Conservation (phyloP, 306 rosid genomes). For the Oemleria cerasiformis region DNA sequence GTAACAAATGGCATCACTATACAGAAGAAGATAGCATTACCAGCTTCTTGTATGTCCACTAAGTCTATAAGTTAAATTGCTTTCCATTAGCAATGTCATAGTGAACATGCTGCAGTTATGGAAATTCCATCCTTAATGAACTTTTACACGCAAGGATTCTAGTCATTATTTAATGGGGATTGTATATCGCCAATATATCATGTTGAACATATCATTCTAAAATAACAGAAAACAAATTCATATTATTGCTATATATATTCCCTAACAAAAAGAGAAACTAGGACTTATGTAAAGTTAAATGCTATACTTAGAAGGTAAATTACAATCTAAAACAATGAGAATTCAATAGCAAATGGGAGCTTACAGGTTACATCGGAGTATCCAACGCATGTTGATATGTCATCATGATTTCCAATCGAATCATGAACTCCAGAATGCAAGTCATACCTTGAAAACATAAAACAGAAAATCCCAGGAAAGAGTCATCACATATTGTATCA, state of each 20-base stretch:
- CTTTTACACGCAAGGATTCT: neutral
- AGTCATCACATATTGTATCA: slow-evolving; percentile 15
- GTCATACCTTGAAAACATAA: slow-evolving; percentile 52
- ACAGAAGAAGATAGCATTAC: slow-evolving; percentile 3
- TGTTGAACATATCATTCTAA: too few relatives aligned
- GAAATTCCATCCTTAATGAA: neutral
- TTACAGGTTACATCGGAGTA: slow-evolving; percentile 75
- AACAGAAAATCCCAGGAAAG: slow-evolving; percentile 4
- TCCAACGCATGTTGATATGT: slow-evolving; percentile 60
- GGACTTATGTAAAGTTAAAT: slow-evolving; percentile 26
- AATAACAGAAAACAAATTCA: too few relatives aligned
- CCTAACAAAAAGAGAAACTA: slow-evolving; percentile 18
- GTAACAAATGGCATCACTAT: neutral
- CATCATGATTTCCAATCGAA: slow-evolving; percentile 64
- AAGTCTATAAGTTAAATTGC: neutral
- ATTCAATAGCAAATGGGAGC: slow-evolving; percentile 17
- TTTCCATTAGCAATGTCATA: neutral
- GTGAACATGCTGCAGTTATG: neutral
- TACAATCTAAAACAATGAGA: neutral
- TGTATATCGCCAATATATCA: neutral
- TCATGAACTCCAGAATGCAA: slow-evolving; percentile 61
- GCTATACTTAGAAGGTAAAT: neutral
- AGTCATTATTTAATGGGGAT: neutral
- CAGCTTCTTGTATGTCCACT: neutral
- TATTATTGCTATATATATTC: too few relatives aligned